A percentile compares a stretch with the other conserved stretches of the same genome.
Conservation (phyloP, 164 flowering plant species). For the Magnolia officinalis region DNA sequence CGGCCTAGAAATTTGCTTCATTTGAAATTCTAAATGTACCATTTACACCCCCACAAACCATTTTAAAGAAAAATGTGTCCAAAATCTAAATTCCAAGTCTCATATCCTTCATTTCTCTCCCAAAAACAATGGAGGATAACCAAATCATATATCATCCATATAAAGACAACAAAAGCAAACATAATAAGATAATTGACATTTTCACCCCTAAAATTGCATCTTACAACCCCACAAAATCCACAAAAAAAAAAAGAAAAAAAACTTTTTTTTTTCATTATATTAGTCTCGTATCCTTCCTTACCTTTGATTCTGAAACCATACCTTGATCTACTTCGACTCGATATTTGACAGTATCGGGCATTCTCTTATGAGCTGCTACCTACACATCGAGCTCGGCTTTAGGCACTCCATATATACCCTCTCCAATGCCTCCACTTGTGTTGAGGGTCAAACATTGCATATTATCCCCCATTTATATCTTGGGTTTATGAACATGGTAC, state of each 20-base stretch:
- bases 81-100: too few species aligned
- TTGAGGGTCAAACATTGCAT: too few species aligned
- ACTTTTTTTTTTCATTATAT: not conserved
- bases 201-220: not conserved
- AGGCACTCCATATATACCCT: slow-evolving; percentile 85
- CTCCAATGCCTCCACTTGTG: slow-evolving; percentile 81
- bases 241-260: too few species aligned
- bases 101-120: too few species aligned
- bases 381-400: slow-evolving; percentile 68
- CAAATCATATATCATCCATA: too few species aligned
- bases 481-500: too few species aligned
- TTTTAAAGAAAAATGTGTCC: too few species aligned
- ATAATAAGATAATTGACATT: not conserved
- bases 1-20: too few species aligned
- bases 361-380: slow-evolving; percentile 82
- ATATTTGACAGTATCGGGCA: slow-evolving; percentile 80
- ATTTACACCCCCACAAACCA: too few species aligned
- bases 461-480: too few species aligned
- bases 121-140: too few species aligned
- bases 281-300: slow-evolving; percentile 11
- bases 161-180: not conserved
- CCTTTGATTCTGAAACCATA: slow-evolving; percentile 93
- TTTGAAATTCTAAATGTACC: too few species aligned
- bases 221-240: not conserved
- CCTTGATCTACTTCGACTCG: slow-evolving; percentile 91